phyloP scores from a whole-genome alignment of 1,284 basidiomycete genomes.

The Mycena sp. region DNA sequence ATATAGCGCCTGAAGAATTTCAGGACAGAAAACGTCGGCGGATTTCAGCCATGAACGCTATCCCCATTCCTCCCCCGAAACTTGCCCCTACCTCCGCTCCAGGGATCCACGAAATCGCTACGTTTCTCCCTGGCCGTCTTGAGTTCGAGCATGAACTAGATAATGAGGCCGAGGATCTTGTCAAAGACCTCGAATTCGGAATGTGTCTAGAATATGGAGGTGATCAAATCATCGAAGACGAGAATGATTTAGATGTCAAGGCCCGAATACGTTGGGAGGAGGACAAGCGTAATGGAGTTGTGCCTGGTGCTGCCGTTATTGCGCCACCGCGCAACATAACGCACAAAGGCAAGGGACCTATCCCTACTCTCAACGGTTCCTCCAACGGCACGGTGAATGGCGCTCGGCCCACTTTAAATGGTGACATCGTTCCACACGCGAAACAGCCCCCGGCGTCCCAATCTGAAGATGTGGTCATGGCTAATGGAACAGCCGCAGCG shows the following conservation, averaged over 20 bases:
- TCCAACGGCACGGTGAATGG: conserved; percentile 51
- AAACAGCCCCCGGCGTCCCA: conserved; percentile 46
- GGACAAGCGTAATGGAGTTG: conserved; percentile 54
- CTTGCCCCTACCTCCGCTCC: conserved; percentile 91
- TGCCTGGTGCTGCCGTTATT: conserved; percentile 14
- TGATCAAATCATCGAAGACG: conserved; percentile 81
- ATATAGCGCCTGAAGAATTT: conserved; percentile 84
- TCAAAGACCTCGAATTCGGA: conserved; percentile 98
- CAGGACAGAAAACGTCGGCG: conserved; percentile 88
- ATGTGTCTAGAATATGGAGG: conserved; percentile 88
- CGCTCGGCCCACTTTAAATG: conserved; percentile 33
- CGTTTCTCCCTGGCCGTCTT: conserved; percentile 94
- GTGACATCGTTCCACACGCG: conserved; percentile 46
- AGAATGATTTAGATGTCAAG: conserved; percentile 74
- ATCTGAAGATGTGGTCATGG: conserved; percentile 58
- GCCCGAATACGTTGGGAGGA: conserved; percentile 76
- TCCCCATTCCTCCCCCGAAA: conserved; percentile 66
- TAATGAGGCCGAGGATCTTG: conserved; percentile 94
- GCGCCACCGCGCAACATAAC: conserved; percentile 26
- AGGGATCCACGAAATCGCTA: conserved; percentile 93
- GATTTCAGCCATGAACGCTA: conserved; percentile 76
- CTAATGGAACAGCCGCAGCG: conserved; percentile 49
- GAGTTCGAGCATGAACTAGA: conserved; percentile 98
- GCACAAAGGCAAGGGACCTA: conserved; percentile 40
- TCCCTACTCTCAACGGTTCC: conserved; percentile 51